Conservation (phyloP, 176 grass and related monocot genomes). For the Cymbopogon citratus region DNA sequence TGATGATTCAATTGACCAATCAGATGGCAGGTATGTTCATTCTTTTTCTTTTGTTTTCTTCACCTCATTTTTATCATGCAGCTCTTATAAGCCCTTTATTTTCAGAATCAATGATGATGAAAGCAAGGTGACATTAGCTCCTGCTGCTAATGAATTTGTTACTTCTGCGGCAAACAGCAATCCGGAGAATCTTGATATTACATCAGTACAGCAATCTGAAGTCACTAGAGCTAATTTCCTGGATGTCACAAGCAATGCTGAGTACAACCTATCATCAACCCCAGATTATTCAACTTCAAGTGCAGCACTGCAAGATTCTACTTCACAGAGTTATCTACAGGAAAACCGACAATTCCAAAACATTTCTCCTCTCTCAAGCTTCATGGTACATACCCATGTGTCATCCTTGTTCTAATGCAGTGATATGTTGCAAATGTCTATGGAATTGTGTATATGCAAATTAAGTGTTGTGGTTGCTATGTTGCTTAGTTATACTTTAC, state of each 20-base stretch:
- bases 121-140: constrained; percentile 26
- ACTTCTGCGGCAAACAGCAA: constrained; percentile 30
- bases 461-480: neutral
- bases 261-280: constrained; percentile 49
- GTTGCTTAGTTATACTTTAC: neutral
- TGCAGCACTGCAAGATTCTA: constrained; percentile 42
- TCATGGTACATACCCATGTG: constrained; percentile 42
- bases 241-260: constrained; percentile 38
- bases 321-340: constrained; percentile 43
- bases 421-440: neutral
- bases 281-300: constrained; percentile 41
- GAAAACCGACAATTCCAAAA: constrained; percentile 66
- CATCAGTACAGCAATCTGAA: constrained; percentile 45
- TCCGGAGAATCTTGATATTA: constrained; percentile 32
- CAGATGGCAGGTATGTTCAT: constrained; percentile 39
- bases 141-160: constrained; percentile 27
- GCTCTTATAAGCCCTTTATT: constrained; percentile 23
- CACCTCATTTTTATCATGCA: neutral
- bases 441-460: neutral
- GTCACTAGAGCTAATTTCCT: constrained; percentile 29
- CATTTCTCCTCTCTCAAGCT: constrained; percentile 62
- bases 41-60: neutral
- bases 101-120: constrained; percentile 48
- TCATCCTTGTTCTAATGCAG: constrained; percentile 3
- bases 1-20: constrained; percentile 29